These are phyloP conservation scores for Helminthosporium solani DNA, from an alignment of 2,329 filamentous ascomycete species.

Conservation along the genomic window DNA sequence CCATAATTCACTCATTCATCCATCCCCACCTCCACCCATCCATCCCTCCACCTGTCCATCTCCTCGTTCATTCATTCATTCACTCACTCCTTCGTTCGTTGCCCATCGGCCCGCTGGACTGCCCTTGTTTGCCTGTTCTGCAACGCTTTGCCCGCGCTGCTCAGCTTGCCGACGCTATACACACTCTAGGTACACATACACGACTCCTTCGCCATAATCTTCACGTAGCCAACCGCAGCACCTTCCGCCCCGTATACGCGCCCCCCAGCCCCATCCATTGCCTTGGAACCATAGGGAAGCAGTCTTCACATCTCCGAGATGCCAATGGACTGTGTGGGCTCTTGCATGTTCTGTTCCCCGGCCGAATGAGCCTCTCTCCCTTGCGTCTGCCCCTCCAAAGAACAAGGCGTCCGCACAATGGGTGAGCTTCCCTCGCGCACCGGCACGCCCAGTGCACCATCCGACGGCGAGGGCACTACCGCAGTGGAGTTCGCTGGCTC, in stretches of 20 bases:
- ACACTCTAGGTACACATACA: too few relatives aligned
- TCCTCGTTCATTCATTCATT: too few relatives aligned
- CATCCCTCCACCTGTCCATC: neutral
- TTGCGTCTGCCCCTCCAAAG: slow-evolving; percentile 8
- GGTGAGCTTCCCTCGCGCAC: slow-evolving; percentile 25
- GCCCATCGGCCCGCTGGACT: too few relatives aligned
- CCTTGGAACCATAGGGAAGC: neutral
- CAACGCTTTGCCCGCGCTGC: neutral
- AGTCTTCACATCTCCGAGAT: slow-evolving; percentile 23
- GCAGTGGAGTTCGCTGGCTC: slow-evolving; percentile 13
- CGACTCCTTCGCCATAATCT: neutral
- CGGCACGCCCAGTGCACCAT: slow-evolving; percentile 15
- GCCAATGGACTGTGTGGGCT: slow-evolving; percentile 22
- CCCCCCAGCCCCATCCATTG: neutral
- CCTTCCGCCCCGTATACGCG: too few relatives aligned
- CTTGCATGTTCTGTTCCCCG: slow-evolving; percentile 21
- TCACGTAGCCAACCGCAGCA: too few relatives aligned
- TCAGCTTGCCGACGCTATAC: neutral
- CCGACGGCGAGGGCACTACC: slow-evolving; percentile 9
- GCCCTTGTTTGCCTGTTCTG: too few relatives aligned
- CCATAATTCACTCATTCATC: neutral
- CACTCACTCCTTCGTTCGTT: too few relatives aligned
- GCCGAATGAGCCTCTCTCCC: slow-evolving; percentile 30
- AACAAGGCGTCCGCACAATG: slow-evolving; percentile 25
- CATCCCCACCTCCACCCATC: neutral